Evolutionary conservation across 768 basidiomycete genomes (phyloP), one percentile per base, ranked within the genome.

Genomic region (Lentinula detonsa): DNA sequence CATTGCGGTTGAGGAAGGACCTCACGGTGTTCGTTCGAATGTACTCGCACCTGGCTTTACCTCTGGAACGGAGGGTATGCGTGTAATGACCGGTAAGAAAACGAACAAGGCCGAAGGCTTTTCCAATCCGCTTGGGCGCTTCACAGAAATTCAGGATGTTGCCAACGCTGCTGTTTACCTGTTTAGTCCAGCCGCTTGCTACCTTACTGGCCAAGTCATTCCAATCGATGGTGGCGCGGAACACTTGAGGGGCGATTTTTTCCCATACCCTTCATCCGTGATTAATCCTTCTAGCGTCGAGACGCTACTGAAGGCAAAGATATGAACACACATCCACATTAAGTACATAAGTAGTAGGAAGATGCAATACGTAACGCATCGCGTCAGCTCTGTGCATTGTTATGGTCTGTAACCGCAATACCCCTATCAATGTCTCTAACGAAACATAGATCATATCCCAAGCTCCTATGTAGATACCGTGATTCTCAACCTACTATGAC

Each of bases 1-100:
- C 2, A 74, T 98, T 31, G 94, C 95, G 2, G 84, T 96, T 10
- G 95, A 98, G 74, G 95, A 96, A 75, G 96, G 95, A 0, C 96
- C 95, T 5, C 82, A 85, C 66, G 96, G 96, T 18, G 86, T 98
- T 18, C 86, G 95, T 52, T 91, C 92, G 15, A 97, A 93, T 66
- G 85, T 91, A 51, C 85, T 94, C 65, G 81, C 91, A 3, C 92
- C 93, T 4, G 90, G 95, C 2, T 87, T 91, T 5, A 95, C 96
- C 60, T 81, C 67, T 4, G 85, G 79, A 9, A 97, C 96, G 1
- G 93, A 90, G 70, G 89, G 88, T 59, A 76, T 81, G 73, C 77
- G 81, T 63, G 84, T 88, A n/a, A 80, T 91, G 37, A 66, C 73
- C 9, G 55, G 55, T 6, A 66, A 57, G 5, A 65, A 65, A 31